Conservation (phyloP, 139 green algal genomes). For the Haematococcus sp. region DNA sequence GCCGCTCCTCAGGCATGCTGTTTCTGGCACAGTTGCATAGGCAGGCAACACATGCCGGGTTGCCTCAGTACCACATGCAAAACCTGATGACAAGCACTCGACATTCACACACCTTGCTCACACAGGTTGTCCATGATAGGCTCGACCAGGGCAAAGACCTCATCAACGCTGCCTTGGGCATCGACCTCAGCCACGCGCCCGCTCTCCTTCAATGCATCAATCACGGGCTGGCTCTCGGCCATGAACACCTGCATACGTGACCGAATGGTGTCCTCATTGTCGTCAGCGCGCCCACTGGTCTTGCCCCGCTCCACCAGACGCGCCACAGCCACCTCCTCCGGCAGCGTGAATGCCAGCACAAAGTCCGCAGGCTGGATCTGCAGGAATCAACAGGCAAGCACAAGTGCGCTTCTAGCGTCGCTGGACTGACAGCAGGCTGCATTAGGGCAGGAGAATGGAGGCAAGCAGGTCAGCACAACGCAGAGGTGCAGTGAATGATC, state of each 20-base stretch:
- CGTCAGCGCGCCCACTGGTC: constrained; percentile 59
- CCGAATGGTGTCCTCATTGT: constrained; percentile 70
- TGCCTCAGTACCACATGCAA: too few species aligned
- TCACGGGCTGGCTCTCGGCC: constrained; percentile 40
- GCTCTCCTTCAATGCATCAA: constrained; percentile 26
- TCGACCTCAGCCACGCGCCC: constrained; percentile 35
- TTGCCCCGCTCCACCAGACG: constrained; percentile 53
- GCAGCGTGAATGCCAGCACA: constrained; percentile 15
- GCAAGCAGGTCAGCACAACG: too few species aligned
- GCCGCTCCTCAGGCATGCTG: too few species aligned
- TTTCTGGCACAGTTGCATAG: neutral
- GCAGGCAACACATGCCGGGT: neutral
- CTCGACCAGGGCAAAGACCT: constrained; percentile 27
- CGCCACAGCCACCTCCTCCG: constrained; percentile 53
- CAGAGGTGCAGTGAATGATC: too few species aligned
- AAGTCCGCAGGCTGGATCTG: constrained; percentile 11
- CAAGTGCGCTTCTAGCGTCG: too few species aligned
- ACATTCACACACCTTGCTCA: constrained; percentile 6
- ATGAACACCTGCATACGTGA: constrained; percentile 55
- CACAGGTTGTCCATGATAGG: constrained; percentile 36
- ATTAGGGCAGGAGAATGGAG: too few species aligned
- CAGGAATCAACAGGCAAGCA: neutral
- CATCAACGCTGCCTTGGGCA: constrained; percentile 9
- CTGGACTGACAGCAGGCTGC: too few species aligned
- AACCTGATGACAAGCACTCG: neutral